phyloP scores from a whole-genome alignment of 2,329 filamentous ascomycete species.

The Plenodomus biglobosus region DNA sequence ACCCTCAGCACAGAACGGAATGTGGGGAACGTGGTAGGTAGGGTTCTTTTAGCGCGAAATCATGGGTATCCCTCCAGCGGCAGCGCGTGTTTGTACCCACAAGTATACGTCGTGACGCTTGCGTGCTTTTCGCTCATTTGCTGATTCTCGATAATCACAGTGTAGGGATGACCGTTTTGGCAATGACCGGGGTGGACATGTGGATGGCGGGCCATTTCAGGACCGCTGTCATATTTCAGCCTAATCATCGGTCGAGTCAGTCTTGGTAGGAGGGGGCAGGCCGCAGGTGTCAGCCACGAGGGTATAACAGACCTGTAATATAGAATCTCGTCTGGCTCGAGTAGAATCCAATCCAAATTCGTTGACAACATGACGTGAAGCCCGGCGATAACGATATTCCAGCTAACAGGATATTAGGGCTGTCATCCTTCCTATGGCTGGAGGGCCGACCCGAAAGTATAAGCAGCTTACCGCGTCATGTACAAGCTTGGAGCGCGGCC shows the following conservation, averaged over 20 bases:
- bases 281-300: constrained; percentile 23
- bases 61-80: constrained; percentile 22
- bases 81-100: constrained; percentile 25
- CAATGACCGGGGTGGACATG: constrained; percentile 20
- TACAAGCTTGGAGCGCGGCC: not conserved
- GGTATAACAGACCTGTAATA: constrained; percentile 25
- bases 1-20: constrained; percentile 31
- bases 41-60: constrained; percentile 13
- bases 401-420: constrained; percentile 7
- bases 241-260: constrained; percentile 26
- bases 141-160: constrained; percentile 14
- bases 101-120: constrained; percentile 25
- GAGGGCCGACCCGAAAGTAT: constrained; percentile 31
- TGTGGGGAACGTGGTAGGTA: constrained; percentile 35
- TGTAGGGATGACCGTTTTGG: constrained; percentile 17
- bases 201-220: constrained; percentile 25
- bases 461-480: constrained; percentile 28
- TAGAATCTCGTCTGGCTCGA: constrained; percentile 15
- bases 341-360: constrained; percentile 20
- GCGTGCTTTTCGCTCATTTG: constrained; percentile 23
- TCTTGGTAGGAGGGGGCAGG: constrained; percentile 19
- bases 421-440: constrained; percentile 14
- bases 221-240: constrained; percentile 22
- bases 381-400: constrained; percentile 14
- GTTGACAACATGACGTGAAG: constrained; percentile 12